Conservation (phyloP, 805 yeast species). For the Maudiozyma turicensis region DNA sequence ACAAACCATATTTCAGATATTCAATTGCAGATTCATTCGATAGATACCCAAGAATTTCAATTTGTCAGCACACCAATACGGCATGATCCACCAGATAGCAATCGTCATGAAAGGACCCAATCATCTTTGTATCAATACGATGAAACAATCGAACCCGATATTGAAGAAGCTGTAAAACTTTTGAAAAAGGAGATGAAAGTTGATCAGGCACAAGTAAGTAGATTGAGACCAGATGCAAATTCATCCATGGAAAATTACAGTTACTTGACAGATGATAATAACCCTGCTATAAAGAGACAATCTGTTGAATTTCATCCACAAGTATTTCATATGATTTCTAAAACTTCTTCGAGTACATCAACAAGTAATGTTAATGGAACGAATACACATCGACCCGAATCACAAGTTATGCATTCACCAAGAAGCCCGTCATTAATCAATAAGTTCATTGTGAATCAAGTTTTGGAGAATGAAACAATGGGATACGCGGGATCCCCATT, state of each 20-base stretch:
- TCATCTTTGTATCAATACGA: constrained; percentile 3
- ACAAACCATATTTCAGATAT: not conserved
- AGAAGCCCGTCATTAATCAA: constrained; percentile 15
- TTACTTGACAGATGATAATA: not conserved
- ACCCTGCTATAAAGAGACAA: not conserved
- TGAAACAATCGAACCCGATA: constrained; percentile 13
- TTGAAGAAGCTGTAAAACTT: constrained; percentile 21
- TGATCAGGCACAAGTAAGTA: constrained; percentile 3
- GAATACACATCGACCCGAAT: not conserved
- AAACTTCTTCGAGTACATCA: not conserved
- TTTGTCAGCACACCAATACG: not conserved
- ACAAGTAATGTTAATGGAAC: not conserved
- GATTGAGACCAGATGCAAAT: no score
- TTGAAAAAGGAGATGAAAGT: constrained; percentile 13
- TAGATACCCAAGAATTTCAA: not conserved
- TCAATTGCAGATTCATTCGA: no score
- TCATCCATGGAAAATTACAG: not conserved
- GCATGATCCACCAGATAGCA: not conserved
- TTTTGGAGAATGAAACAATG: not conserved
- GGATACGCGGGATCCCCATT: not conserved
- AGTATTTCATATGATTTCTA: constrained; percentile 3
- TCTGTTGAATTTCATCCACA: constrained; percentile 3
- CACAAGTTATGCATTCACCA: constrained; percentile 3
- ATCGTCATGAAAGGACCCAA: not conserved
- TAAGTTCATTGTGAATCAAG: constrained; percentile 9